phyloP scores from a whole-genome alignment of 768 basidiomycete species.

The Brasilioporus rufonigricans region DNA sequence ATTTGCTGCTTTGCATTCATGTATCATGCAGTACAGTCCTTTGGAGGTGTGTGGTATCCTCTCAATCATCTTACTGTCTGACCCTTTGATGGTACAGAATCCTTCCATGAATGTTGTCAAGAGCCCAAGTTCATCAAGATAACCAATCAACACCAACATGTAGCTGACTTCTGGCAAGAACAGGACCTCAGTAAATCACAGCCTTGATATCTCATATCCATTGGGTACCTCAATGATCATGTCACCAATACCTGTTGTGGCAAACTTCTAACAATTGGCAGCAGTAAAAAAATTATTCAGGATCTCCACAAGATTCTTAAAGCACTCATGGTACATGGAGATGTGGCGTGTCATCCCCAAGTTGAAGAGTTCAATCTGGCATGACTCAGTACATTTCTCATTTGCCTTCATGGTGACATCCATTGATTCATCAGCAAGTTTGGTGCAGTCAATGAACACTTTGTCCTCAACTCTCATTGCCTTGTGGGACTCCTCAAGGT shows the following conservation, averaged over 20 bases:
- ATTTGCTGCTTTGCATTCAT: no score
- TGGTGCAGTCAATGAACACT: background rate
- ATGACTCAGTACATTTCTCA: no score
- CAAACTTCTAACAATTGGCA: background rate
- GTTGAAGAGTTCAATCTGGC: no score
- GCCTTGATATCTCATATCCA: background rate
- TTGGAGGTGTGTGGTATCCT: no score
- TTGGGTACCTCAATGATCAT: background rate
- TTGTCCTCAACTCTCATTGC: background rate
- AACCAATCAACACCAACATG: background rate
- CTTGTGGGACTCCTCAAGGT: background rate
- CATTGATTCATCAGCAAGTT: background rate
- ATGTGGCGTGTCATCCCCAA: no score
- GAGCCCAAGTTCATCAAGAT: constrained; percentile 1
- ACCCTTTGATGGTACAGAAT: background rate
- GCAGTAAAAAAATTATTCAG: background rate
- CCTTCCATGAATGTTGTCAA: background rate
- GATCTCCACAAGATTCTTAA: background rate
- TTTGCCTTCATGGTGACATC: no score
- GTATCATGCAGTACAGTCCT: no score
- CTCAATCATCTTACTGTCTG: no score
- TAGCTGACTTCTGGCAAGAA: background rate
- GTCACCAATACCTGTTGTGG: background rate
- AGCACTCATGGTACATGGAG: background rate
- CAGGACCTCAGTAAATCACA: background rate